These are phyloP conservation scores for Agroathelia rolfsii DNA, from an alignment of 1,284 basidiomycete genomes.

Conservation along the genomic window DNA sequence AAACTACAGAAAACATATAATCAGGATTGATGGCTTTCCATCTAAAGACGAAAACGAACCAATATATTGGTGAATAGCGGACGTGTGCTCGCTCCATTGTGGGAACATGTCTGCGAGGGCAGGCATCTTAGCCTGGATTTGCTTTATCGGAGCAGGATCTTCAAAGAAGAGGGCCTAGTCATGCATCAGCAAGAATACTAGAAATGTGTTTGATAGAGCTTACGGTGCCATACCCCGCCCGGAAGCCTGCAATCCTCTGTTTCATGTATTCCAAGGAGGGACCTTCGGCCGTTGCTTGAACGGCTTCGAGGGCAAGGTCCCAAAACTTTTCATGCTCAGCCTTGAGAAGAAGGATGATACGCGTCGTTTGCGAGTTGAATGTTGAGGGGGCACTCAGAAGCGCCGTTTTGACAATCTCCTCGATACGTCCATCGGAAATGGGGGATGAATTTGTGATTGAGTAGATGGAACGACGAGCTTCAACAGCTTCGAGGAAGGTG, in stretches of 20 bases:
- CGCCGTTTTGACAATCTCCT: conserved; percentile 1
- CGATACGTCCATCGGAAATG: neutral
- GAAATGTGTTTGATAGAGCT: too few relatives aligned
- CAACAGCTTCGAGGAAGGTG: too few relatives aligned
- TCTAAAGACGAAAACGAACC: neutral
- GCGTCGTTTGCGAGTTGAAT: conserved; percentile 1
- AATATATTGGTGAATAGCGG: conserved; percentile 1
- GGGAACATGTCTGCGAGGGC: neutral
- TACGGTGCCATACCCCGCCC: conserved; percentile 3
- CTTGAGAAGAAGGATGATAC: neutral
- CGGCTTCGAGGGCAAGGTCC: conserved; percentile 1
- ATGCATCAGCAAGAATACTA: too few relatives aligned
- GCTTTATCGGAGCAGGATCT: conserved; percentile 1
- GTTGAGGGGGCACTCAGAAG: conserved; percentile 1
- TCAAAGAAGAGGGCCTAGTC: conserved; percentile 7
- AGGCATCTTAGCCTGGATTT: conserved; percentile 1
- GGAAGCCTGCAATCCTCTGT: conserved; percentile 1
- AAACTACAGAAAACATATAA: conserved; percentile 1
- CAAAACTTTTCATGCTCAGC: neutral
- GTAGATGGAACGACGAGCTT: conserved; percentile 3
- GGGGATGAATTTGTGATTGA: neutral
- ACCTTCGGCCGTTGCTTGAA: neutral
- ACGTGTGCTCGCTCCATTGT: too few relatives aligned
- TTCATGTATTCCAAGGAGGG: neutral
- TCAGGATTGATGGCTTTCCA: neutral